Conservation (phyloP, 108 stramenopile genomes). For the Nitzschia sp. region DNA sequence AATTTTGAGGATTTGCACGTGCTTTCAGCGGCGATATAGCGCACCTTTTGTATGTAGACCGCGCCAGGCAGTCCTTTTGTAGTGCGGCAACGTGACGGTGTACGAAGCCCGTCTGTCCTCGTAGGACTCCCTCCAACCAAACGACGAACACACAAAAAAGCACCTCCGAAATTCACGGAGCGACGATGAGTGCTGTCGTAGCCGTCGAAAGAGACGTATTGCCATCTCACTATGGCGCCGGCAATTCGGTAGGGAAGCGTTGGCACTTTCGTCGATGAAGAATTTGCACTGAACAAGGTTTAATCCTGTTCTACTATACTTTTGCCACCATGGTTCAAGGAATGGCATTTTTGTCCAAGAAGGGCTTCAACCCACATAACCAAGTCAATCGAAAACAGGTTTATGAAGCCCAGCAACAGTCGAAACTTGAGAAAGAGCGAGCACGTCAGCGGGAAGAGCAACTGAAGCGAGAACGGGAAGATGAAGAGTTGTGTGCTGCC, state of each 20-base stretch:
- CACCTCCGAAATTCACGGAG: too few species aligned
- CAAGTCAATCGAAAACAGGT: constrained; percentile 69
- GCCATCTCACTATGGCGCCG: background rate
- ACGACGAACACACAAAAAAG: too few species aligned
- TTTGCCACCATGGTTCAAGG: constrained; percentile 73
- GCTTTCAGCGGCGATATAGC: too few species aligned
- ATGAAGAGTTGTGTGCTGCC: constrained; percentile 73
- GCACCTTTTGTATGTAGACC: too few species aligned
- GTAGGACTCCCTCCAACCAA: too few species aligned
- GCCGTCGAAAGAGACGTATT: too few species aligned
- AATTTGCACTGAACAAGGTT: background rate
- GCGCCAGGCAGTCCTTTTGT: too few species aligned
- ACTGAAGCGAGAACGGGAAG: constrained; percentile 76
- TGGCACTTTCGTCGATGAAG: background rate
- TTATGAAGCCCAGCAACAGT: constrained; percentile 75
- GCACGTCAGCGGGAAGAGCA: constrained; percentile 63
- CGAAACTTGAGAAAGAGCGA: constrained; percentile 55
- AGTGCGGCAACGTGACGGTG: too few species aligned
- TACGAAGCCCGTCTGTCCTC: too few species aligned
- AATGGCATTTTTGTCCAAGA: constrained; percentile 82
- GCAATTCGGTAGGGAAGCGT: background rate
- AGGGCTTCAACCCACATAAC: constrained; percentile 86
- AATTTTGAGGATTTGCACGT: too few species aligned
- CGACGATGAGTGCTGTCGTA: too few species aligned
- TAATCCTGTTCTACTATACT: background rate